Evolutionary conservation across 2,329 filamentous ascomycete species (phyloP).

Genomic region (Pseudogymnoascus sp.): DNA sequence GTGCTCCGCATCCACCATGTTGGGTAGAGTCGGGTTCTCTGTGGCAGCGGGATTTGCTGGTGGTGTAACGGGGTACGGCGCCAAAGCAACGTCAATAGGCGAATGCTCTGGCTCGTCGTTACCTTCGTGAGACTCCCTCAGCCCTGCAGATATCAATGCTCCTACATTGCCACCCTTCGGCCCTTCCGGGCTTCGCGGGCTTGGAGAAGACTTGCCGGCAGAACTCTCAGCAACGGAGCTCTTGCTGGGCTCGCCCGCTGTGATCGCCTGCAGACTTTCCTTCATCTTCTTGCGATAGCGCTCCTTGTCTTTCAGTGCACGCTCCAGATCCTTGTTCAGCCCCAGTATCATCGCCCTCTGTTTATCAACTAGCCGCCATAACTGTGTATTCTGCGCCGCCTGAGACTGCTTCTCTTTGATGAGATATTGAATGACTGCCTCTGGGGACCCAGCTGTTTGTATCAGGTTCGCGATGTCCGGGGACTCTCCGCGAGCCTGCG

Average conservation of each 20-base stretch:
- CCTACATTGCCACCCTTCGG: constrained; percentile 18
- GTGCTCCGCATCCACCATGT: constrained; percentile 47
- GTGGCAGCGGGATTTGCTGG: constrained; percentile 42
- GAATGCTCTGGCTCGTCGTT: constrained; percentile 35
- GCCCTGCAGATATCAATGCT: constrained; percentile 23
- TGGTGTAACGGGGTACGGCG: constrained; percentile 58
- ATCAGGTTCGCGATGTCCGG: constrained; percentile 74
- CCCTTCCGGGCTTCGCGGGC: constrained; percentile 10
- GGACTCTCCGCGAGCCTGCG: constrained; percentile 40
- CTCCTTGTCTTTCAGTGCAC: constrained; percentile 87
- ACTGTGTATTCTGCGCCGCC: constrained; percentile 78
- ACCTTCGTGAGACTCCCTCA: constrained; percentile 19
- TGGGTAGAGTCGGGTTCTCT: constrained; percentile 15
- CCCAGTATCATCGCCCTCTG: constrained; percentile 89
- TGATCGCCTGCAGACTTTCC: constrained; percentile 48
- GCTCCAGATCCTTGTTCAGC: constrained; percentile 88
- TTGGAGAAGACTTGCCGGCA: not conserved
- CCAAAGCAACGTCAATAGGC: constrained; percentile 51
- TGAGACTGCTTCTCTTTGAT: constrained; percentile 87
- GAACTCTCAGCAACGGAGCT: not conserved
- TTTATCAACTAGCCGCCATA: constrained; percentile 95
- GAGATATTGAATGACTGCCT: constrained; percentile 80
- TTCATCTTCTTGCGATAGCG: constrained; percentile 86
- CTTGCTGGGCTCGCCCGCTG: constrained; percentile 11
- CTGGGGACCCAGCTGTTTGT: constrained; percentile 75